phyloP scores from a whole-genome alignment of 208 protist genomes.

The Strigomonas culicis region DNA sequence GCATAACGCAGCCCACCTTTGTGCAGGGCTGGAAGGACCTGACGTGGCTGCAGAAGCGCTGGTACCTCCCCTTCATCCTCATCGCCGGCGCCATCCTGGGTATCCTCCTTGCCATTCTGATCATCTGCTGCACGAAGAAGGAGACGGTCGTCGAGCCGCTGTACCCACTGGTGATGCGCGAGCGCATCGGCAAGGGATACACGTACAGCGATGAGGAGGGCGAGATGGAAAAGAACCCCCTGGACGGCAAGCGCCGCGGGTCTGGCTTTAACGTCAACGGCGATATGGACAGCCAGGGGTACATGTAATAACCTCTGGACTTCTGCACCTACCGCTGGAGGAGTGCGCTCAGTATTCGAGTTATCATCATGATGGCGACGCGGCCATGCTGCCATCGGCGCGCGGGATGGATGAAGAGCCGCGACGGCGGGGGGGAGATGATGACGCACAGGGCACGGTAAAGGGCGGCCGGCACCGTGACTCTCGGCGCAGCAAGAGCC shows the following conservation, averaged over 20 bases:
- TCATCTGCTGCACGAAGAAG: constrained; percentile 30
- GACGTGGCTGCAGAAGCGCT: constrained; percentile 53
- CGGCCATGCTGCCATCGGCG: not conserved
- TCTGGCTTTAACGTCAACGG: too few relatives aligned
- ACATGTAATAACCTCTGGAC: not conserved
- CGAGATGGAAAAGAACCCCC: not conserved
- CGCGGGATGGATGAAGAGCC: not conserved
- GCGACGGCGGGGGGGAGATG: not conserved
- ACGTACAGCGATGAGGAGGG: constrained; percentile 8
- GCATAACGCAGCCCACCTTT: constrained; percentile 30
- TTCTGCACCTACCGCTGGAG: too few relatives aligned
- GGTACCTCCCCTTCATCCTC: constrained; percentile 43
- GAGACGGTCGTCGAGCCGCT: constrained; percentile 23
- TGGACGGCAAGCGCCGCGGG: not conserved
- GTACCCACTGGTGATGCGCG: constrained; percentile 44
- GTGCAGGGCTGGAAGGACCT: constrained; percentile 40
- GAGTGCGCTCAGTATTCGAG: too few relatives aligned
- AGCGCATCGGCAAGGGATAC: constrained; percentile 34
- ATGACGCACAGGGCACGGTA: too few relatives aligned
- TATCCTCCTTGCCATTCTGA: constrained; percentile 28
- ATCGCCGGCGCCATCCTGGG: constrained; percentile 28
- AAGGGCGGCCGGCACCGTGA: too few relatives aligned
- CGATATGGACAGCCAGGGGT: too few relatives aligned
- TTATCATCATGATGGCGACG: too few relatives aligned
- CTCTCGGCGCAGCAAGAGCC: too few relatives aligned